Conservation (phyloP, 1,284 basidiomycete genomes). For the Limonomyces culmigenus region DNA sequence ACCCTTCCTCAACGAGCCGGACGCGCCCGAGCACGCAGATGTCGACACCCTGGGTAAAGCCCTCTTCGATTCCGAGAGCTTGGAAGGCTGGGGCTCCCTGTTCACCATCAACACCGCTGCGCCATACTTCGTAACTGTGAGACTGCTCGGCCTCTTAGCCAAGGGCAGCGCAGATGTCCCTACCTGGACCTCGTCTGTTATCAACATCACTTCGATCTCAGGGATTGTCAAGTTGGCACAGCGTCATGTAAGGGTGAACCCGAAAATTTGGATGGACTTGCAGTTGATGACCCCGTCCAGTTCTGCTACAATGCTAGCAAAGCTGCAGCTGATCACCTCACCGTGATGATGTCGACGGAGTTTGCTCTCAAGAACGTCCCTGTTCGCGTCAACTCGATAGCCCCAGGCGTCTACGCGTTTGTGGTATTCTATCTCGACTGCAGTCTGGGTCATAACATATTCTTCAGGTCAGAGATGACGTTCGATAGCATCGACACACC, state of each 20-base stretch:
- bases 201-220: conserved; percentile 66
- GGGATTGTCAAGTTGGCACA: conserved; percentile 53
- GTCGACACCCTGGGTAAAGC: conserved; percentile 44
- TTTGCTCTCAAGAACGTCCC: conserved; percentile 48
- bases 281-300: conserved; percentile 16
- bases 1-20: conserved; percentile 34
- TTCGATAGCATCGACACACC: conserved; percentile 22
- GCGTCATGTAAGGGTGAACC: conserved; percentile 39
- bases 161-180: conserved; percentile 44
- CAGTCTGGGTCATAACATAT: no score
- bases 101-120: conserved; percentile 55
- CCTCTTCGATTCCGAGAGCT: conserved; percentile 49
- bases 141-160: conserved; percentile 58
- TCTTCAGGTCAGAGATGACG: no score
- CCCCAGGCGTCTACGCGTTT: conserved; percentile 58
- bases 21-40: conserved; percentile 37
- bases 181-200: conserved; percentile 41
- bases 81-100: conserved; percentile 41
- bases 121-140: conserved; percentile 56
- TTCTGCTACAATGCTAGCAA: conserved; percentile 70
- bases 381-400: conserved; percentile 55
- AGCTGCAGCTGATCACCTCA: conserved; percentile 57
- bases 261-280: background rate
- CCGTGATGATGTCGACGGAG: conserved; percentile 60
- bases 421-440: no score